phyloP scores from a whole-genome alignment of 2,329 filamentous ascomycete species.

The Coleophoma crateriformis region DNA sequence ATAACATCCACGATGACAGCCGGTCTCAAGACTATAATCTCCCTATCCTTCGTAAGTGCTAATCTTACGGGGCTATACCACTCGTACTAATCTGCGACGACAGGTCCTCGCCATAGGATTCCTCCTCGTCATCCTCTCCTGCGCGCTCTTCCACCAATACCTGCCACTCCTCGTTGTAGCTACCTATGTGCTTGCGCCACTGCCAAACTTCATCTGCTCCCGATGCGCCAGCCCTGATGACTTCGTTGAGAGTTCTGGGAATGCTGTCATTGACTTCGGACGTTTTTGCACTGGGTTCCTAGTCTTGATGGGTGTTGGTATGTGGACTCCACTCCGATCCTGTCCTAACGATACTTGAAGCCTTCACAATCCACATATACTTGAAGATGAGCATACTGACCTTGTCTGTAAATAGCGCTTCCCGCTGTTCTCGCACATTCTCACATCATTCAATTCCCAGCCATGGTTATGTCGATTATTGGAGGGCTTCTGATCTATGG shows the following conservation, averaged over 20 bases:
- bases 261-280: conserved; percentile 85
- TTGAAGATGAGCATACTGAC: conserved; percentile 3
- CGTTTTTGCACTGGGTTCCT: conserved; percentile 93
- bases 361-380: background rate
- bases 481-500: conserved; percentile 94
- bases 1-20: conserved; percentile 51
- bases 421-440: conserved; percentile 86
- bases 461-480: conserved; percentile 92
- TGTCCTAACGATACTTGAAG: background rate
- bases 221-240: conserved; percentile 90
- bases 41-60: conserved; percentile 80
- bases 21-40: conserved; percentile 98
- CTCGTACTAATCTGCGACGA: conserved; percentile 6
- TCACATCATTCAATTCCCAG: conserved; percentile 72
- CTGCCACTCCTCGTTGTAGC: conserved; percentile 92
- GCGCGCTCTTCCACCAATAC: conserved; percentile 91
- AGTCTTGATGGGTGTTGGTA: conserved; percentile 96
- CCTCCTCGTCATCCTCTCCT: conserved; percentile 96
- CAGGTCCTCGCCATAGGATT: conserved; percentile 94
- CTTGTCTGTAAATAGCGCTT: conserved; percentile 53
- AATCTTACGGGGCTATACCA: background rate
- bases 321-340: conserved; percentile 30
- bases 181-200: conserved; percentile 87
- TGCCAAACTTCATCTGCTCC: conserved; percentile 94
- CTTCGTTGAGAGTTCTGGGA: conserved; percentile 77